A percentile compares a stretch with the other conserved stretches of the same genome.
These are phyloP conservation scores for Brettanomyces bruxellensis DNA, from an alignment of 805 yeast genomes.

Conservation along the genomic window DNA sequence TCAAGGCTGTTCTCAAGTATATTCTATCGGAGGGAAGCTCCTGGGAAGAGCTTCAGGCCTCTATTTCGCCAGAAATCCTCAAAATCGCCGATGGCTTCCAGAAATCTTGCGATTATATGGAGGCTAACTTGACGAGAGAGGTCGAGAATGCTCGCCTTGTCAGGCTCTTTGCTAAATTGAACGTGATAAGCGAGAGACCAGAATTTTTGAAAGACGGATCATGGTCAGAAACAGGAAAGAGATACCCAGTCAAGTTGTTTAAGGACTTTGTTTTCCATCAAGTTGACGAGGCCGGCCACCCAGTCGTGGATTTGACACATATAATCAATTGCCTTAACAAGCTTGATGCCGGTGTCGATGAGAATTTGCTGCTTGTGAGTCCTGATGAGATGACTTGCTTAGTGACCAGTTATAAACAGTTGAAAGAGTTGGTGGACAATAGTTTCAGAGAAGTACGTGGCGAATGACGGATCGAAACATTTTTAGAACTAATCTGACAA, in stretches of 20 bases:
- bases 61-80: conserved; percentile 37
- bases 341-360: conserved; percentile 87
- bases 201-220: conserved; percentile 45
- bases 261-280: conserved; percentile 83
- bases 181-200: conserved; percentile 68
- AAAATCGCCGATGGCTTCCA: conserved; percentile 40
- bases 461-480: background rate
- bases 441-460: conserved; percentile 46
- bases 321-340: conserved; percentile 75
- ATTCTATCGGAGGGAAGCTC: conserved; percentile 21
- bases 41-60: conserved; percentile 25
- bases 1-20: conserved; percentile 36
- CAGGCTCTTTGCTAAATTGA: conserved; percentile 72
- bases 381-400: conserved; percentile 81
- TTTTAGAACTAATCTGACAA: background rate
- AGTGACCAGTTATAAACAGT: conserved; percentile 76
- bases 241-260: conserved; percentile 66
- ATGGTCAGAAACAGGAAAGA: conserved; percentile 71
- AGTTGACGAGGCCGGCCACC: conserved; percentile 65
- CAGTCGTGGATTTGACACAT: conserved; percentile 74
- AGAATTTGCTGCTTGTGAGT: conserved; percentile 69
- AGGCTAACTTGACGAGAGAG: conserved; percentile 57
- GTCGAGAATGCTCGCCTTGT: conserved; percentile 84
- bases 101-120: conserved; percentile 47
- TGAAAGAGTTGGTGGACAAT: conserved; percentile 60